A percentile compares a stretch with the other conserved stretches of the same genome.
These are phyloP conservation scores for Xylariales sp. DNA, from an alignment of 2,329 filamentous ascomycete species.

Conservation along the genomic window DNA sequence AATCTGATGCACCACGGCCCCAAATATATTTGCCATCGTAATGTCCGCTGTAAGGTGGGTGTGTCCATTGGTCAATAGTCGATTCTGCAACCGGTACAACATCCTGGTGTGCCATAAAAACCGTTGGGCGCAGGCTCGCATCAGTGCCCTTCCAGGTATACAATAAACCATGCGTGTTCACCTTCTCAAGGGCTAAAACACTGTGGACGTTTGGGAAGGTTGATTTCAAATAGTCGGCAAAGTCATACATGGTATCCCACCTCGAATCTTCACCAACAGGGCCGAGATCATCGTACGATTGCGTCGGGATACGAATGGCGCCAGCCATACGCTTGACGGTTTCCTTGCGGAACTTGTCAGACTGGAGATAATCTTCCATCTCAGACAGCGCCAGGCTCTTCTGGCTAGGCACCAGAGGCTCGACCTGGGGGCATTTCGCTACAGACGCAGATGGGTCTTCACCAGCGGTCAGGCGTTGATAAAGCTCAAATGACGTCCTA, in stretches of 20 bases:
- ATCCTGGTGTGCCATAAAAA: constrained; percentile 74
- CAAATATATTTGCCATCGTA: constrained; percentile 70
- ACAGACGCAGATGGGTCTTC: constrained; percentile 43
- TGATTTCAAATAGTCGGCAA: constrained; percentile 61
- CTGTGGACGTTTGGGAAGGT: constrained; percentile 65
- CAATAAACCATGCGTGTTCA: constrained; percentile 70
- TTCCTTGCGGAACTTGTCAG: constrained; percentile 50
- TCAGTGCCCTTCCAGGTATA: constrained; percentile 68
- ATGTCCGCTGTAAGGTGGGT: constrained; percentile 69
- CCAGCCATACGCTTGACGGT: constrained; percentile 54
- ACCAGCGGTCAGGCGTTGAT: constrained; percentile 15
- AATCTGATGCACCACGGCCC: constrained; percentile 70
- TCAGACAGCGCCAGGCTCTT: constrained; percentile 44
- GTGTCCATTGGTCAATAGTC: constrained; percentile 64
- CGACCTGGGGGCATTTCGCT: constrained; percentile 51
- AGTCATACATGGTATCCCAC: constrained; percentile 68
- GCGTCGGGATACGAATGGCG: constrained; percentile 65
- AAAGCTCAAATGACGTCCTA: constrained; percentile 15
- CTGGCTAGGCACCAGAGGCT: constrained; percentile 48
- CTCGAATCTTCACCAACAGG: constrained; percentile 65
- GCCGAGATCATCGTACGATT: constrained; percentile 67
- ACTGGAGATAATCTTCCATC: constrained; percentile 51
- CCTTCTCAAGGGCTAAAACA: constrained; percentile 60
- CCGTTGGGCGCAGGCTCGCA: constrained; percentile 61
- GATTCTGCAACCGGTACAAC: constrained; percentile 68